Evolutionary conservation across 2,329 filamentous ascomycete species (phyloP), one percentile per base, ranked within the genome.

Genomic region (Botrytis tulipae): DNA sequence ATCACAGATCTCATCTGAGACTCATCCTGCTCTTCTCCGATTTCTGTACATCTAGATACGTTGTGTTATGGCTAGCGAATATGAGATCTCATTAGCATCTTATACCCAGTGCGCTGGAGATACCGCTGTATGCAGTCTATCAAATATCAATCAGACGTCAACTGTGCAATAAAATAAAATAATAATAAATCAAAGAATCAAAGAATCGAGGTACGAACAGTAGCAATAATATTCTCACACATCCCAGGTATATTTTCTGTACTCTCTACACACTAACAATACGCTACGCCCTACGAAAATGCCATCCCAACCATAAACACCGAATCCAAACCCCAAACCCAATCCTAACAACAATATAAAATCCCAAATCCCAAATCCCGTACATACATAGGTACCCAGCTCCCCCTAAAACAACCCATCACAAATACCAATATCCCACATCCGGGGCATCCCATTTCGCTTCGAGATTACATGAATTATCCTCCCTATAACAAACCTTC

Each of bases 371-470:
- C 12, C 20, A 37, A 40, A 37, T 25, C 10, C 5, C 9, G 25
- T 14, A 25, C 46, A 48, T 10, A 25, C 18, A n/a, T n/a, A n/a
- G n/a, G n/a, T n/a, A 60, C 8, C 48, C 48, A 61, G 37, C 18
- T 22, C 35, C 10, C 20, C 20, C 10, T 35, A 1, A 35, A 35
- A 12, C 5, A 25, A 2, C 37, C 10, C 44, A 25, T 40, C 9
- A 68, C 16, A 68, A 40, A 68, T 29, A 68, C 65, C 65, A 68
- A 68, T 40, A 68, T 16, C 65, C 65, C 16, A 54, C 65, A 7
- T 29, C 65, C 18, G 5, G 22, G 1, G 25, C 46, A 42, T 68
- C 65, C 65, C 65, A 68, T 37, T 12, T 68, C 9, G 65, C 65
- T 3, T 40, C 46, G 1, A 57, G 0, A 42, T 54, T 48, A 32